Evolutionary conservation across 164 flowering plant species (phyloP).

Genomic region (Stephania cephalantha): DNA sequence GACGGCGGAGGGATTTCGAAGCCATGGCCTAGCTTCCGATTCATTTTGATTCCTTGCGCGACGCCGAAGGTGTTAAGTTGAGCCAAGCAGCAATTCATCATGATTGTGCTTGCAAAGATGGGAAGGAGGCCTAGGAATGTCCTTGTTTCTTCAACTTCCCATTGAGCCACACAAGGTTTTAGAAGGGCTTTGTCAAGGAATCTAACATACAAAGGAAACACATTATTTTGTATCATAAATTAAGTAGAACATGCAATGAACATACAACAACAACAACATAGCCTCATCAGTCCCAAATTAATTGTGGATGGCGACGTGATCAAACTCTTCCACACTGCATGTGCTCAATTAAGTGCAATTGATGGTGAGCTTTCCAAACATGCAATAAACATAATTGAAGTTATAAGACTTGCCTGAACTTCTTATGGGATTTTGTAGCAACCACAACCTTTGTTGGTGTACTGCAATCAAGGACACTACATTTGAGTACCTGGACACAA

Average conservation of each 20-base stretch:
- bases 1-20: conserved; percentile 29
- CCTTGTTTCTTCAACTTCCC: conserved; percentile 31
- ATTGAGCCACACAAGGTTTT: background rate
- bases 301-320: too few relatives aligned
- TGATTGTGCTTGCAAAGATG: conserved; percentile 22
- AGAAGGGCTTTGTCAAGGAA: conserved; percentile 8
- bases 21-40: conserved; percentile 11
- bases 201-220: background rate
- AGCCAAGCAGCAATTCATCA: conserved; percentile 31
- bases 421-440: conserved; percentile 3
- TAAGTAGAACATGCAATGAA: background rate
- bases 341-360: too few relatives aligned
- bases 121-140: conserved; percentile 23
- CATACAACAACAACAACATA: background rate
- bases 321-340: too few relatives aligned
- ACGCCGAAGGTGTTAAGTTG: conserved; percentile 31
- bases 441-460: background rate
- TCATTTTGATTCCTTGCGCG: conserved; percentile 27
- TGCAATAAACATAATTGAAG: background rate
- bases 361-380: too few relatives aligned
- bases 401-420: conserved; percentile 15
- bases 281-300: too few relatives aligned
- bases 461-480: background rate
- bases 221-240: background rate
- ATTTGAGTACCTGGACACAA: conserved; percentile 1